Evolutionary conservation across 441 rosid genomes (phyloP).

Genomic region (Populus tomentosa): DNA sequence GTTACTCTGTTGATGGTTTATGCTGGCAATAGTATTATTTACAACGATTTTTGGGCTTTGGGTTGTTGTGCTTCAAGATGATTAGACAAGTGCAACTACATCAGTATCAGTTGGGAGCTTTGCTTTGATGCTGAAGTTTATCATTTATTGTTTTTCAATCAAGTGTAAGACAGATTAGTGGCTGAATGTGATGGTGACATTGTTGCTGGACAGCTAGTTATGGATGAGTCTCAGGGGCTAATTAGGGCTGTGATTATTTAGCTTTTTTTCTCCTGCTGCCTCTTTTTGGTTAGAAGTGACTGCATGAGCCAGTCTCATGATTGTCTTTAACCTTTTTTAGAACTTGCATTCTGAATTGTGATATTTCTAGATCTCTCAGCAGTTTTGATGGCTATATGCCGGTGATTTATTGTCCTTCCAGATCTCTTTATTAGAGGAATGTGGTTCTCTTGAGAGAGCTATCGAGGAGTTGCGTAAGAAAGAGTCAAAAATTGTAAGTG

Average conservation of each 20-base stretch:
- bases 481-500: constrained; percentile 72
- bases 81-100: background rate
- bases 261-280: background rate
- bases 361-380: background rate
- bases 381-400: background rate
- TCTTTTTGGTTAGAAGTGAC: background rate
- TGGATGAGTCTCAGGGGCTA: background rate
- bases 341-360: background rate
- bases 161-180: background rate
- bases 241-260: background rate
- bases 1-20: background rate
- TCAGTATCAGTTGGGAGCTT: background rate
- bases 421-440: constrained; percentile 92
- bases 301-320: background rate
- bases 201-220: background rate
- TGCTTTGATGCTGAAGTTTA: no score
- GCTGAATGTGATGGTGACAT: background rate
- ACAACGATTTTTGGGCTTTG: background rate
- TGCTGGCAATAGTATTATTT: background rate
- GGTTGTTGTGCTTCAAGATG: background rate
- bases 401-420: constrained; percentile 23
- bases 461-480: constrained; percentile 77
- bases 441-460: constrained; percentile 63
- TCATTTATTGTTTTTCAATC: background rate
- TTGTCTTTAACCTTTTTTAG: background rate